phyloP scores from a whole-genome alignment of 768 basidiomycete species.

The Auriscalpium orientale region DNA sequence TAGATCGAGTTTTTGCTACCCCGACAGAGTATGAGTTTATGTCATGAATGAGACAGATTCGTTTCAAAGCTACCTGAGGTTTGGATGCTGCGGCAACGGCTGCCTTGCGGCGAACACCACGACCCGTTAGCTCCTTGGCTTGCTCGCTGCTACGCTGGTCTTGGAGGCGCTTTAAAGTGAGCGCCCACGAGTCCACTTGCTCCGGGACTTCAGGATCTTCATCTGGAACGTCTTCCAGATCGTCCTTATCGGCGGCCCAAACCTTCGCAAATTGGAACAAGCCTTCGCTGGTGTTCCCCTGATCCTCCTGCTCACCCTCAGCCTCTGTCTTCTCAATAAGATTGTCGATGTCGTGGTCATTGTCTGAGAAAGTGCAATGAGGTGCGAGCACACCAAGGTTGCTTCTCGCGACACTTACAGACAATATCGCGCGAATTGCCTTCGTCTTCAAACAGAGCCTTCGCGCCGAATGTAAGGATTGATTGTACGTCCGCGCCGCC shows the following conservation, averaged over 20 bases:
- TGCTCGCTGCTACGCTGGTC: constrained; percentile 38
- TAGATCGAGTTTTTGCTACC: constrained; percentile 22
- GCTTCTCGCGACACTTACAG: constrained; percentile 33
- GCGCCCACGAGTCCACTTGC: constrained; percentile 75
- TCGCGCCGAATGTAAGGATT: constrained; percentile 84
- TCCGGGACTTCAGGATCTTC: constrained; percentile 33
- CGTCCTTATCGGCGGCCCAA: constrained; percentile 77
- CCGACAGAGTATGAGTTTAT: not conserved
- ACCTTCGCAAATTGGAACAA: constrained; percentile 87
- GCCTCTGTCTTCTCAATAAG: constrained; percentile 81
- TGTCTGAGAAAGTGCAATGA: constrained; percentile 37
- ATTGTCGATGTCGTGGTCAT: constrained; percentile 75
- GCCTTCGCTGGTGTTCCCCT: constrained; percentile 41
- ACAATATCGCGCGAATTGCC: constrained; percentile 54
- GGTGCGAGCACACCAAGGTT: not conserved
- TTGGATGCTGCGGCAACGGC: constrained; percentile 30
- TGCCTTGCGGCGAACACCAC: constrained; percentile 69
- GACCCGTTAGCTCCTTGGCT: constrained; percentile 53
- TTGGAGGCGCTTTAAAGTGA: constrained; percentile 47
- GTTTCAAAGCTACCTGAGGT: constrained; percentile 30
- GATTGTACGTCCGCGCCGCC: constrained; percentile 72
- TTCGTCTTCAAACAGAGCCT: constrained; percentile 71
- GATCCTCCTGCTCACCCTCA: constrained; percentile 46
- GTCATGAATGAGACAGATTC: not conserved
- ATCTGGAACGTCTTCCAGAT: constrained; percentile 60